Evolutionary conservation across 257 asterid species (phyloP).

Genomic region (Lithospermum erythrorhizon): DNA sequence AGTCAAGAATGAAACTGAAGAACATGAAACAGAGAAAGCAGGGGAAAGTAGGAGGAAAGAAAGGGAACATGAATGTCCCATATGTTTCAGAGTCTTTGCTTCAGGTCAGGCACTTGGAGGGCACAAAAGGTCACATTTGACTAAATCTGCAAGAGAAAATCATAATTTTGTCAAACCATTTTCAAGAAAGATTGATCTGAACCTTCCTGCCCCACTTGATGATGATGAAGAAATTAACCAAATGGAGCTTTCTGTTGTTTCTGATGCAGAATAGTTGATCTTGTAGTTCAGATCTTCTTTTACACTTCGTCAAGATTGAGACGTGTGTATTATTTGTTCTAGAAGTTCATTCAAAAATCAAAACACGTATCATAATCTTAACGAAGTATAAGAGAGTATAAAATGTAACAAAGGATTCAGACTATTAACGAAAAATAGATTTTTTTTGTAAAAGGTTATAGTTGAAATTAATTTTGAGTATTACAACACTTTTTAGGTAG

Average conservation of each 20-base stretch:
- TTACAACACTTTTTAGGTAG: neutral
- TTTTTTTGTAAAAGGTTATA: too few relatives aligned
- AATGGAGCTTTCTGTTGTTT: conserved; percentile 15
- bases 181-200: conserved; percentile 27
- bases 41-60: neutral
- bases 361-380: too few relatives aligned
- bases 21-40: neutral
- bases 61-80: conserved; percentile 36
- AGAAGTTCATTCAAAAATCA: too few relatives aligned
- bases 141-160: conserved; percentile 6
- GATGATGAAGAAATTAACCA: conserved; percentile 18
- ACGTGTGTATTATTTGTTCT: too few relatives aligned
- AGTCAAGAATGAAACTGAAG: conserved; percentile 6
- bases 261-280: conserved; percentile 10
- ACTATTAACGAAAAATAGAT: too few relatives aligned
- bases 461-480: neutral
- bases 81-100: conserved; percentile 38
- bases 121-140: conserved; percentile 47
- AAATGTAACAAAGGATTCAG: too few relatives aligned
- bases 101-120: conserved; percentile 69
- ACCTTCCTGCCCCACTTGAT: conserved; percentile 35
- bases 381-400: too few relatives aligned
- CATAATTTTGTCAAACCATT: neutral
- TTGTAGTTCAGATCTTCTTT: too few relatives aligned
- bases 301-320: too few relatives aligned